Evolutionary conservation across 768 basidiomycete species (phyloP), one percentile per base, ranked within the genome.

Genomic region (Lyophyllum decastes): DNA sequence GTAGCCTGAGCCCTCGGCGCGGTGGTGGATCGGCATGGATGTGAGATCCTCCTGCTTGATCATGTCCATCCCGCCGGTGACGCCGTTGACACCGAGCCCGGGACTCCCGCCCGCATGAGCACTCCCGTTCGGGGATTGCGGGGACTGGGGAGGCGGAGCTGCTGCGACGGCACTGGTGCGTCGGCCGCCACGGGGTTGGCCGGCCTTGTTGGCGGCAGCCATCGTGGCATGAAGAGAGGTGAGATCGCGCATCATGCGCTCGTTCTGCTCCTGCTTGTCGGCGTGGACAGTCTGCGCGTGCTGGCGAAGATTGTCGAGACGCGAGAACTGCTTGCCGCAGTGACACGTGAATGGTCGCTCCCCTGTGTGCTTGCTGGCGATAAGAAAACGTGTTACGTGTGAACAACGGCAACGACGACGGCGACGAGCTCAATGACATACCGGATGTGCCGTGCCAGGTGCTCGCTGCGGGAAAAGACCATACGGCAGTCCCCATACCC

Each of bases 241-340:
- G 60, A 95, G 84, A 57, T 93, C 89, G 63, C 90, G 87, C 91
- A 95, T 94, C 92, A 94, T 94, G 52, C 83, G 77, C 70, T 92
- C 90, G 76, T 95, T 95, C 74, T 87, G 83, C 0, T 90, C 90
- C 70, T 86, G 86, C 77, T 93, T 92, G 70, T 97, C 94, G n/a
- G 94, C 87, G 67, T 98, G 96, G 0, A 97, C 95, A 5, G 95
- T 96, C 80, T 95, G 92, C 0, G 95, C 93, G 72, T 98, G 96
- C 70, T 98, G 96, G 46, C 96, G 88, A 2, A 98, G 83, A 68
- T 98, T 98, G 75, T 98, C 96, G 69, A 98, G 87, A 12, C 96
- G 87, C 5, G 94, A 95, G 70, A 98, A 98, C 63, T 95, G 89
- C 72, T 96, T 95, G 12, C 87, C 84, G 77, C 96, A 98, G 70